phyloP scores from a whole-genome alignment of 805 yeast species.

The Hanseniaspora meyeri region DNA sequence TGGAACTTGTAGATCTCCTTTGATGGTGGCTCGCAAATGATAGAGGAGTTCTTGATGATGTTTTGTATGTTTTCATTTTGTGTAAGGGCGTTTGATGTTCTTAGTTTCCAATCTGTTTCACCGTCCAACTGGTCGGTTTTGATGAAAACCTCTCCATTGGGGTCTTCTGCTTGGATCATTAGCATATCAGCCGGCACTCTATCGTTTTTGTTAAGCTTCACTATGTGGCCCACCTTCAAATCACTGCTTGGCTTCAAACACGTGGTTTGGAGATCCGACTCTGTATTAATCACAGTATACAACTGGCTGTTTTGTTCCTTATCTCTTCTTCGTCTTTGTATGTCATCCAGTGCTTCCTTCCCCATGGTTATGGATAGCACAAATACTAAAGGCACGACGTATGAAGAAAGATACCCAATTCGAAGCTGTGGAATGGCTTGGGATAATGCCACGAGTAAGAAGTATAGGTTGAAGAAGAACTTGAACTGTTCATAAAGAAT shows the following conservation, averaged over 20 bases:
- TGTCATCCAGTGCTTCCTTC: slow-evolving; percentile 91
- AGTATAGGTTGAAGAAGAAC: slow-evolving; percentile 88
- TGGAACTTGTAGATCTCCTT: slow-evolving; percentile 70
- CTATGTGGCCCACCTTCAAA: slow-evolving; percentile 76
- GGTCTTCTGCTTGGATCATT: slow-evolving; percentile 68
- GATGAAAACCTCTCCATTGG: slow-evolving; percentile 77
- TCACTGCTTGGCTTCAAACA: slow-evolving; percentile 42
- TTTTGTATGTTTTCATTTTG: slow-evolving; percentile 47
- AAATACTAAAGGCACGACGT: slow-evolving; percentile 87
- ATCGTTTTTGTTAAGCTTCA: slow-evolving; percentile 62
- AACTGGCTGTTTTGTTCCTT: slow-evolving; percentile 73
- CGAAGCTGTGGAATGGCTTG: slow-evolving; percentile 81
- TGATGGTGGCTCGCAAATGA: slow-evolving; percentile 70
- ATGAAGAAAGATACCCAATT: slow-evolving; percentile 86
- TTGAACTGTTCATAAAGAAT: slow-evolving; percentile 91
- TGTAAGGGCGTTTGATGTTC: slow-evolving; percentile 64
- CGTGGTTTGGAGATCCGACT: slow-evolving; percentile 18
- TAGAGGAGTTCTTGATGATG: slow-evolving; percentile 37
- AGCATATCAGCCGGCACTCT: slow-evolving; percentile 92
- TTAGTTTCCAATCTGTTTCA: slow-evolving; percentile 95
- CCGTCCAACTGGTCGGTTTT: slow-evolving; percentile 98
- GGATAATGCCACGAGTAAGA: slow-evolving; percentile 82
- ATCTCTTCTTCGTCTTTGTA: slow-evolving; percentile 81
- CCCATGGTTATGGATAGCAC: slow-evolving; percentile 86
- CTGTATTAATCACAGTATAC: slow-evolving; percentile 51